Percentiles rank a stretch among this genome's conserved stretches.
Conservation (phyloP, 305 asterid genomes). For the Rubia tinctorum region DNA sequence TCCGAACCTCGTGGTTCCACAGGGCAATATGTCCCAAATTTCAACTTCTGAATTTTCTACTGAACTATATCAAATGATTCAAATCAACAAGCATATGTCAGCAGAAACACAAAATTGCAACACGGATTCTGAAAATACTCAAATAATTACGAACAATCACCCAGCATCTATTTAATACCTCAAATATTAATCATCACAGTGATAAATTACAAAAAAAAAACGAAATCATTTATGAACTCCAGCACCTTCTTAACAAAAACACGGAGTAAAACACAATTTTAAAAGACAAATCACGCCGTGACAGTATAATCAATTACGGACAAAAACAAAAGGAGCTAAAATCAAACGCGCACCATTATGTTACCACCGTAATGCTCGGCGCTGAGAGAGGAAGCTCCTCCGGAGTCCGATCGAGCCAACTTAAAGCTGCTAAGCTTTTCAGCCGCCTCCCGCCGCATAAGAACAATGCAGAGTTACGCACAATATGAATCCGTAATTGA, state of each 20-base stretch:
- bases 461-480: slow-evolving; percentile 21
- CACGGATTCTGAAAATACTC: background rate
- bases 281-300: background rate
- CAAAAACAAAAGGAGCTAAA: slow-evolving; percentile 13
- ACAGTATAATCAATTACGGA: background rate
- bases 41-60: background rate
- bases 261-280: background rate
- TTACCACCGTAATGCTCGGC: slow-evolving; percentile 34
- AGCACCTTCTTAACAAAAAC: background rate
- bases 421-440: slow-evolving; percentile 19
- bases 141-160: background rate
- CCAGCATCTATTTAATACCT: background rate
- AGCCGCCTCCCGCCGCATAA: slow-evolving; percentile 9
- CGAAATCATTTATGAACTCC: background rate
- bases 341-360: background rate
- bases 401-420: slow-evolving; percentile 43
- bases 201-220: background rate
- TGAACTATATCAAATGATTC: background rate
- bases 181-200: background rate
- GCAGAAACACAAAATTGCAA: background rate
- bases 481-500: slow-evolving; percentile 13
- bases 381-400: slow-evolving; percentile 40
- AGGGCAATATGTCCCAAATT: background rate
- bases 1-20: background rate
- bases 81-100: background rate